phyloP scores from a whole-genome alignment of 2,329 filamentous ascomycete species.

The Trichophyton rubrum region DNA sequence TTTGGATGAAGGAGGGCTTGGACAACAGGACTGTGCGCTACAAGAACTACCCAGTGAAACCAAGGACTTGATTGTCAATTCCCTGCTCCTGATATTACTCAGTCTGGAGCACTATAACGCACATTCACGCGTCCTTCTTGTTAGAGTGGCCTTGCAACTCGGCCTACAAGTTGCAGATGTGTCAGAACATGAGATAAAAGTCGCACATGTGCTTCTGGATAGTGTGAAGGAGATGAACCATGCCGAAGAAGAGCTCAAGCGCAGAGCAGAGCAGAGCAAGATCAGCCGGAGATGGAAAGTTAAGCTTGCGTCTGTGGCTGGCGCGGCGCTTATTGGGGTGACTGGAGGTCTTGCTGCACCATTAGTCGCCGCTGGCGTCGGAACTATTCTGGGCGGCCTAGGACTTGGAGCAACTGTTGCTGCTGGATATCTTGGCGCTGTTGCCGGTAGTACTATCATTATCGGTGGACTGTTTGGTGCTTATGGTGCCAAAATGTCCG shows the following conservation, averaged over 20 bases:
- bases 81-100: slow-evolving; percentile 57
- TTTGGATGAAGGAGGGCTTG: background rate
- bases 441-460: slow-evolving; percentile 66
- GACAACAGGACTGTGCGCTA: slow-evolving; percentile 27
- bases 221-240: slow-evolving; percentile 66
- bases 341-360: slow-evolving; percentile 70
- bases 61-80: slow-evolving; percentile 56
- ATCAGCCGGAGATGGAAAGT: slow-evolving; percentile 64
- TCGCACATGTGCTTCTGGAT: slow-evolving; percentile 61
- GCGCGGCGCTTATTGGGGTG: slow-evolving; percentile 71
- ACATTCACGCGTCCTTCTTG: slow-evolving; percentile 58
- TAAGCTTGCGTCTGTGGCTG: slow-evolving; percentile 73
- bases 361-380: slow-evolving; percentile 65
- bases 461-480: slow-evolving; percentile 83
- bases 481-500: slow-evolving; percentile 72
- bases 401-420: slow-evolving; percentile 63
- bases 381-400: slow-evolving; percentile 62
- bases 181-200: slow-evolving; percentile 58
- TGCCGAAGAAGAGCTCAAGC: slow-evolving; percentile 57
- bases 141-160: slow-evolving; percentile 58
- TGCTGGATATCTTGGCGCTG: slow-evolving; percentile 63
- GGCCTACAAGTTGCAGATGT: slow-evolving; percentile 53
- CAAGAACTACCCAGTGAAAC: slow-evolving; percentile 27
- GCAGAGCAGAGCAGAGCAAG: slow-evolving; percentile 55
- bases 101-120: slow-evolving; percentile 67